Evolutionary conservation across 2,329 filamentous ascomycete genomes (phyloP).

Genomic region (Mycogone perniciosa): DNA sequence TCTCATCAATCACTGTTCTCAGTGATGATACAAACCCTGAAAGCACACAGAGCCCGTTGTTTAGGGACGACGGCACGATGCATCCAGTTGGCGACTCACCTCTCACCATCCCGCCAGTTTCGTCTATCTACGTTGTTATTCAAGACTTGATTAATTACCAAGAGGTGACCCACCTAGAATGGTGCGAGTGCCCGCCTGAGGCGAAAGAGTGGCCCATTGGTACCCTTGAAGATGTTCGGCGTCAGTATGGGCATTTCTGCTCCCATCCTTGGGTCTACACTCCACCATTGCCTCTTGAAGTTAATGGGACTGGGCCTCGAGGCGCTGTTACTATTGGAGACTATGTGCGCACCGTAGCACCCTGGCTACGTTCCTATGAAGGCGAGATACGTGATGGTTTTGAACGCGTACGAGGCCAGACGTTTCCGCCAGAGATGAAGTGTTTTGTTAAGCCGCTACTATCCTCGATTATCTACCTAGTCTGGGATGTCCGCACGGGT

Average conservation of each 20-base stretch:
- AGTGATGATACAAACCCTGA: background rate
- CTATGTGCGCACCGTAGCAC: background rate
- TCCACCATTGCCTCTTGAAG: background rate
- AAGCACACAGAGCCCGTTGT: background rate
- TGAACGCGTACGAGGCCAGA: background rate
- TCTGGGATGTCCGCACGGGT: too few relatives aligned
- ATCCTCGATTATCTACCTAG: too few relatives aligned
- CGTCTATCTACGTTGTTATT: background rate
- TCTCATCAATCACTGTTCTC: background rate
- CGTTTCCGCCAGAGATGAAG: background rate
- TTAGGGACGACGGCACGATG: background rate
- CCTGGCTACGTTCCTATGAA: background rate
- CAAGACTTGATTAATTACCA: background rate
- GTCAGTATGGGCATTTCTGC: background rate
- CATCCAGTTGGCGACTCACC: background rate
- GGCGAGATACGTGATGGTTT: background rate
- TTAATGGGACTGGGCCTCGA: background rate
- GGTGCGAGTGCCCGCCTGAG: too few relatives aligned
- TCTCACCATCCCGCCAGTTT: background rate
- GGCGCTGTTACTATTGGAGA: background rate
- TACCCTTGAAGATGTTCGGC: background rate
- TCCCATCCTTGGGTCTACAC: background rate
- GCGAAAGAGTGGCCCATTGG: background rate
- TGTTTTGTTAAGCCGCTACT: too few relatives aligned
- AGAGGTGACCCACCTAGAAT: background rate